These are phyloP conservation scores for Aureobasidium pullulans DNA, from an alignment of 2,329 filamentous ascomycete genomes.

Conservation along the genomic window DNA sequence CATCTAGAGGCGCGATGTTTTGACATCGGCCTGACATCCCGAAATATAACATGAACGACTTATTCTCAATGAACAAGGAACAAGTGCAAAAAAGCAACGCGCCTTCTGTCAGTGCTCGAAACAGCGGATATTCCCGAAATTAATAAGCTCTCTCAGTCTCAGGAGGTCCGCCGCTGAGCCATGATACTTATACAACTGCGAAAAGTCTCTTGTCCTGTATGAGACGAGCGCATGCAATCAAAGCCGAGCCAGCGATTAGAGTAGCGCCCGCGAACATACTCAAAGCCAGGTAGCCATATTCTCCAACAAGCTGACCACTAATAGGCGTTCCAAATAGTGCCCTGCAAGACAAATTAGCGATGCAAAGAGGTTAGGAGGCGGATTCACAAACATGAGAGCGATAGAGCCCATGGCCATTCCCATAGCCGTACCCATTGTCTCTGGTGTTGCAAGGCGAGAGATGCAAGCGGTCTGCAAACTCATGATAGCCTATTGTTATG, in stretches of 20 bases:
- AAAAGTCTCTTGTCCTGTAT: background rate
- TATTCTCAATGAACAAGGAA: too few relatives aligned
- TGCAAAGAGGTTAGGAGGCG: too few relatives aligned
- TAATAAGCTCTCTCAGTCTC: too few relatives aligned
- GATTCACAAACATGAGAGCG: constrained; percentile 34
- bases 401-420: constrained; percentile 36
- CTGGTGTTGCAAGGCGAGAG: constrained; percentile 32
- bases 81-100: too few relatives aligned
- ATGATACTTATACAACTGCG: background rate
- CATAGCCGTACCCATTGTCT: constrained; percentile 36
- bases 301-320: background rate
- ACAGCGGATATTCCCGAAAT: too few relatives aligned
- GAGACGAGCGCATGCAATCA: background rate
- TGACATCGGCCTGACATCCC: too few relatives aligned
- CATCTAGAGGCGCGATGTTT: too few relatives aligned
- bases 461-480: constrained; percentile 42
- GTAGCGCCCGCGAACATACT: constrained; percentile 3
- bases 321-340: background rate
- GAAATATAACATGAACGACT: too few relatives aligned
- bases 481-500: constrained; percentile 34
- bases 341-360: background rate
- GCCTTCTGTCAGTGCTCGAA: too few relatives aligned
- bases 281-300: constrained; percentile 2
- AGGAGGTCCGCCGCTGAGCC: too few relatives aligned
- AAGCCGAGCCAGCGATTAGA: background rate